phyloP scores from a whole-genome alignment of 345 rosid genomes.

The Cardamine occulta region DNA sequence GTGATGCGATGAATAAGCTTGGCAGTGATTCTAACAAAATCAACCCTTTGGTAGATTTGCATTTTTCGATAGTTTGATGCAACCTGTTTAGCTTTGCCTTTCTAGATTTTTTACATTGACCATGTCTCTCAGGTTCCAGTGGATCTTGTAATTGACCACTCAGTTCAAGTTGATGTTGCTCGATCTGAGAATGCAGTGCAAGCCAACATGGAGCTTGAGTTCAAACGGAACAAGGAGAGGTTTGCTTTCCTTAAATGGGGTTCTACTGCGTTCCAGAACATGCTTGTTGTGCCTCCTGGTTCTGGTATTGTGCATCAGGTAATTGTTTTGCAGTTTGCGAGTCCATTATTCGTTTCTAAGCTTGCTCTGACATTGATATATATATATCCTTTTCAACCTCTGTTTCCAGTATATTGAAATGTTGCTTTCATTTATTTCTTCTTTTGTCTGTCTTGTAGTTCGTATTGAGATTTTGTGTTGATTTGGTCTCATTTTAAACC shows the following conservation, averaged over 20 bases:
- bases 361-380: too few relatives aligned
- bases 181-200: slow-evolving; percentile 96
- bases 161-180: slow-evolving; percentile 97
- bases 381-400: too few relatives aligned
- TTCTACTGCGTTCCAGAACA: slow-evolving; percentile 83
- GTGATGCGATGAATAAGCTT: slow-evolving; percentile 95
- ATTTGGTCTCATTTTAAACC: neutral
- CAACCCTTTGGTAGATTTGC: slow-evolving; percentile 43
- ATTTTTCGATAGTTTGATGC: neutral
- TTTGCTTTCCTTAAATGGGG: slow-evolving; percentile 99
- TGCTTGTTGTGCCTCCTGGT: slow-evolving; percentile 99
- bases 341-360: neutral
- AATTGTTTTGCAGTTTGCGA: slow-evolving; percentile 27
- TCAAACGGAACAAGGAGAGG: slow-evolving; percentile 94
- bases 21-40: slow-evolving; percentile 92
- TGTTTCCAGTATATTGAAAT: neutral
- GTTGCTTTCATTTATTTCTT: slow-evolving; percentile 6
- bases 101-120: neutral
- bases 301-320: slow-evolving; percentile 99
- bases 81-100: neutral
- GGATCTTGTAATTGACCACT: slow-evolving; percentile 98
- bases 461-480: neutral
- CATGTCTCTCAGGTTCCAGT: slow-evolving; percentile 61
- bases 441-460: neutral
- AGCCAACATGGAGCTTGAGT: slow-evolving; percentile 95